Percentiles rank a stretch among this genome's conserved stretches.
Evolutionary conservation across 2,329 filamentous ascomycete species (phyloP).

Genomic region (Alternaria brassicae): DNA sequence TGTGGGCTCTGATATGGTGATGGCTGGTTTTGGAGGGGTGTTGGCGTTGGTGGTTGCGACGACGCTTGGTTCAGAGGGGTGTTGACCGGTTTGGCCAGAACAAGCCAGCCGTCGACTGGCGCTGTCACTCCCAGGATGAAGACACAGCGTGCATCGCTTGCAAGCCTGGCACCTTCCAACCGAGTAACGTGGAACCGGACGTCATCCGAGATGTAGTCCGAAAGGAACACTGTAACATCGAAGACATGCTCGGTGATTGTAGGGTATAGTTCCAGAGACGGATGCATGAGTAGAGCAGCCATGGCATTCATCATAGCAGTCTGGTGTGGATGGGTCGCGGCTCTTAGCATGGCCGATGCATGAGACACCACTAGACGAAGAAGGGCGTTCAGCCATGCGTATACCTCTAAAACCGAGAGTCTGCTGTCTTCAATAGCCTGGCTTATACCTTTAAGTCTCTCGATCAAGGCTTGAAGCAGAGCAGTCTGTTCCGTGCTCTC

Average conservation of each 20-base stretch:
- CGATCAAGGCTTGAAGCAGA: slow-evolving; percentile 36
- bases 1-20: slow-evolving; percentile 33
- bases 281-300: slow-evolving; percentile 49
- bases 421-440: slow-evolving; percentile 32
- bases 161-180: slow-evolving; percentile 31
- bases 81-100: slow-evolving; percentile 45
- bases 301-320: slow-evolving; percentile 45
- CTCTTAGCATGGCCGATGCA: slow-evolving; percentile 30
- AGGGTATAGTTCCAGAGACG: slow-evolving; percentile 46
- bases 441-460: slow-evolving; percentile 41
- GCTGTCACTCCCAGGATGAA: slow-evolving; percentile 51
- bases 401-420: slow-evolving; percentile 8
- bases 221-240: slow-evolving; percentile 53
- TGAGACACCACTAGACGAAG: slow-evolving; percentile 54
- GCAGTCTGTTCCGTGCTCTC: slow-evolving; percentile 27
- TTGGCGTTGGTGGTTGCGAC: slow-evolving; percentile 28
- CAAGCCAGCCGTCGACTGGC: slow-evolving; percentile 53
- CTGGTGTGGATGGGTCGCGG: slow-evolving; percentile 40
- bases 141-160: slow-evolving; percentile 46
- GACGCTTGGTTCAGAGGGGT: slow-evolving; percentile 22
- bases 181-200: slow-evolving; percentile 45
- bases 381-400: slow-evolving; percentile 44
- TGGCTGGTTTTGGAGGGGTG: slow-evolving; percentile 21
- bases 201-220: slow-evolving; percentile 52
- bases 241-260: slow-evolving; percentile 52